These are phyloP conservation scores for Agarophyton chilense DNA, from an alignment of 23 red algal genomes.

Conservation along the genomic window DNA sequence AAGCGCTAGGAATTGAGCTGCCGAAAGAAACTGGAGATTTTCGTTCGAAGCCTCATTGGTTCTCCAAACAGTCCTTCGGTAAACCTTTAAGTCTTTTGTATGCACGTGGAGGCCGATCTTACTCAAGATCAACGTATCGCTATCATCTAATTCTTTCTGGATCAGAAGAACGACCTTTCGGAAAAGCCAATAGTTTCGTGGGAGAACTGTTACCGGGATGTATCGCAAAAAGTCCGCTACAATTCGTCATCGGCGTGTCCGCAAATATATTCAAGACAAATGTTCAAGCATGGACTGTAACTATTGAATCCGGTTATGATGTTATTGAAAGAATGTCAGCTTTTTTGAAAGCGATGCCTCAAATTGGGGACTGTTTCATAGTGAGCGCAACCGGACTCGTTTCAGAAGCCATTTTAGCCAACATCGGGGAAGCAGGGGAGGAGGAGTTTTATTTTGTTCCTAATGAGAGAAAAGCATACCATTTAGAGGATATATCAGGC, in stretches of 20 bases:
- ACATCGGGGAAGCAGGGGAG: background rate
- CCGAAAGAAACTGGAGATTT: background rate
- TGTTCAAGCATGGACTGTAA: slow-evolving; percentile 27
- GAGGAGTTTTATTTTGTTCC: background rate
- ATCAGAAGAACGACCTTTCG: slow-evolving; percentile 5
- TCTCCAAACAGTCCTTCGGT: slow-evolving; percentile 8
- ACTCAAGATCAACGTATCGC: background rate
- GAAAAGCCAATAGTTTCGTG: slow-evolving; percentile 29
- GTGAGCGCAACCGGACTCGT: background rate
- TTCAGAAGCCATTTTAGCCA: background rate
- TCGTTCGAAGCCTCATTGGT: slow-evolving; percentile 16
- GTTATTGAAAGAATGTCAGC: slow-evolving; percentile 13
- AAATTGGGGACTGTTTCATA: slow-evolving; percentile 22
- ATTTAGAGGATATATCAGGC: slow-evolving; percentile 24
- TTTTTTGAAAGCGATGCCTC: slow-evolving; percentile 4
- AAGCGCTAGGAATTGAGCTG: background rate
- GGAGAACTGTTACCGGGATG: slow-evolving; percentile 32
- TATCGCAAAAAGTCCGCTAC: slow-evolving; percentile 12
- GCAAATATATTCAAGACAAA: slow-evolving; percentile 21
- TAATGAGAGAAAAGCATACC: background rate
- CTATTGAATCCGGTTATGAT: slow-evolving; percentile 25
- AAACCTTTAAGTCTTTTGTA: slow-evolving; percentile 25
- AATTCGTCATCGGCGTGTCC: slow-evolving; percentile 34
- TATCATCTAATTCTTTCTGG: slow-evolving; percentile 25
- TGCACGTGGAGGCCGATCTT: slow-evolving; percentile 8